phyloP scores from a whole-genome alignment of 2,329 filamentous ascomycete genomes.

The Pseudogymnoascus sp. region DNA sequence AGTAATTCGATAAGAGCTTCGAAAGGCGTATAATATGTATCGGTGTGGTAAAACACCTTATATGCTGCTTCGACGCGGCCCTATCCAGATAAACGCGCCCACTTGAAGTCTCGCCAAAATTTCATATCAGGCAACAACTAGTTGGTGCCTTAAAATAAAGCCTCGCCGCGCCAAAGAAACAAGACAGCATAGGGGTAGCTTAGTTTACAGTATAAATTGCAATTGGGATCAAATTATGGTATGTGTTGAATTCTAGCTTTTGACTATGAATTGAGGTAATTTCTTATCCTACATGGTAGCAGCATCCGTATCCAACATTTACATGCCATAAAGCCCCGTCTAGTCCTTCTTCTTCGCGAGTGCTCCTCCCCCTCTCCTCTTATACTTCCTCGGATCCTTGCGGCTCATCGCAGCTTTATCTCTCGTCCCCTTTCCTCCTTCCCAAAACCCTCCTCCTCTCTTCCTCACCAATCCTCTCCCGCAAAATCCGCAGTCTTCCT shows the following conservation, averaged over 20 bases:
- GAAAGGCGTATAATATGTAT: background rate
- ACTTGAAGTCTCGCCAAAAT: slow-evolving; percentile 9
- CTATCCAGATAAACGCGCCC: slow-evolving; percentile 10
- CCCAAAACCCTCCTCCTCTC: slow-evolving; percentile 70
- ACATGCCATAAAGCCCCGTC: background rate
- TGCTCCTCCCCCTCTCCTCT: slow-evolving; percentile 39
- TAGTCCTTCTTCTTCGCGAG: slow-evolving; percentile 4
- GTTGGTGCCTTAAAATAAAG: background rate
- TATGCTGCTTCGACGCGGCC: slow-evolving; percentile 8
- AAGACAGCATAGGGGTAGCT: background rate
- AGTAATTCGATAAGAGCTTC: slow-evolving; percentile 8
- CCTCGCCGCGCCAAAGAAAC: slow-evolving; percentile 1
- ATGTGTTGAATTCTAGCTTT: background rate
- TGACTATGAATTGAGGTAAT: background rate
- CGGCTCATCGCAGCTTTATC: slow-evolving; percentile 63
- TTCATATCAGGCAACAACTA: slow-evolving; percentile 9
- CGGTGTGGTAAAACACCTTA: slow-evolving; percentile 9
- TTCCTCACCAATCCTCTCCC: slow-evolving; percentile 58
- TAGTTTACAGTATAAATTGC: background rate
- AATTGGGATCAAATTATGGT: background rate
- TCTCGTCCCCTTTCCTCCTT: slow-evolving; percentile 75
- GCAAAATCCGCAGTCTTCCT: slow-evolving; percentile 68
- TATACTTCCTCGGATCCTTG: slow-evolving; percentile 68
- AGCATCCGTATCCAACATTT: background rate
- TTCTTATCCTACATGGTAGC: background rate